Percentiles rank a stretch among this genome's conserved stretches.
Evolutionary conservation across 208 protist species (phyloP).

Genomic region (Crithidia bombi): DNA sequence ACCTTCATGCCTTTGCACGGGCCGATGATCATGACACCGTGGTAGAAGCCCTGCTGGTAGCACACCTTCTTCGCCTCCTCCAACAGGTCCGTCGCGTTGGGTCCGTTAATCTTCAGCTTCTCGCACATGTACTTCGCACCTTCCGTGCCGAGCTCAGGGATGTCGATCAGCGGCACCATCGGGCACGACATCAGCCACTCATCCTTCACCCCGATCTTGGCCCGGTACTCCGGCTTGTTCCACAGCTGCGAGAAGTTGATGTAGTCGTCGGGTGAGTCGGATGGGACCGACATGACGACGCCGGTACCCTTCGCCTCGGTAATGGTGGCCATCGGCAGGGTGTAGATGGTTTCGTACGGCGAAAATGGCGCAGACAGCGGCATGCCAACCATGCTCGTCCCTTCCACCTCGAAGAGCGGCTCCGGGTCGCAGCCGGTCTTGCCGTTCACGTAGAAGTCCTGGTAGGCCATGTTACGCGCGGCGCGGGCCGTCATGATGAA

Average conservation of each 20-base stretch:
- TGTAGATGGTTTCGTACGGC: slow-evolving; percentile 93
- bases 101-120: slow-evolving; percentile 96
- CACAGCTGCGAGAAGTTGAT: slow-evolving; percentile 96
- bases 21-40: slow-evolving; percentile 93
- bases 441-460: slow-evolving; percentile 92
- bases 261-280: slow-evolving; percentile 99
- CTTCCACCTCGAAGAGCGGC: slow-evolving; percentile 91
- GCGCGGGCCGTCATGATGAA: slow-evolving; percentile 96
- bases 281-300: slow-evolving; percentile 98
- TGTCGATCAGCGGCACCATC: slow-evolving; percentile 96
- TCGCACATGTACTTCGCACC: slow-evolving; percentile 93
- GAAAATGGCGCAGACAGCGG: slow-evolving; percentile 92
- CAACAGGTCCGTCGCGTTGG: slow-evolving; percentile 96
- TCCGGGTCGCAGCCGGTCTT: slow-evolving; percentile 66
- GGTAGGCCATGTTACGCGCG: slow-evolving; percentile 97
- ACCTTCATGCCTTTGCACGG: slow-evolving; percentile 87
- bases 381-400: slow-evolving; percentile 94
- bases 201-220: slow-evolving; percentile 94
- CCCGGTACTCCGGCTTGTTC: slow-evolving; percentile 93
- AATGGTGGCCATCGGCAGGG: slow-evolving; percentile 98
- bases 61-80: slow-evolving; percentile 97
- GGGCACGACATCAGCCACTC: slow-evolving; percentile 96
- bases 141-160: slow-evolving; percentile 87
- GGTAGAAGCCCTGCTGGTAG: slow-evolving; percentile 99
- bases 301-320: slow-evolving; percentile 97